A percentile compares a stretch with the other conserved stretches of the same genome.
Evolutionary conservation across 345 rosid genomes (phyloP).

Genomic region (Syzygium aqueum): DNA sequence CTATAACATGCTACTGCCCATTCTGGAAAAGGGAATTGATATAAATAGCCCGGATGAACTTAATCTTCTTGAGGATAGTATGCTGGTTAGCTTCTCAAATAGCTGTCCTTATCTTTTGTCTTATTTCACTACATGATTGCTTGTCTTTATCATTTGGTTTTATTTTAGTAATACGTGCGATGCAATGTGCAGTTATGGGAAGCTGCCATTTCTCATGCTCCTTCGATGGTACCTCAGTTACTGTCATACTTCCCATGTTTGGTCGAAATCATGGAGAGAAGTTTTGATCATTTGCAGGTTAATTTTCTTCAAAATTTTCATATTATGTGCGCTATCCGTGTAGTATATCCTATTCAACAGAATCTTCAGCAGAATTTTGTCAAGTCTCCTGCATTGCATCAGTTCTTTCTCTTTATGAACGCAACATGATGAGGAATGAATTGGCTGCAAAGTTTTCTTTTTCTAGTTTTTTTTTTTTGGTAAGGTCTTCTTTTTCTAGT

Average conservation of each 20-base stretch:
- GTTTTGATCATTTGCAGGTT: slow-evolving; percentile 94
- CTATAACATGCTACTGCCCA: slow-evolving; percentile 71
- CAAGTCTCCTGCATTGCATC: neutral
- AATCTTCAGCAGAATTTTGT: neutral
- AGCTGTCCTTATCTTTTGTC: neutral
- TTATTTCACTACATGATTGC: neutral
- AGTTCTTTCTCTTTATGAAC: neutral
- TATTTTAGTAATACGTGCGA: slow-evolving; percentile 2
- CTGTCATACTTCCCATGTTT: slow-evolving; percentile 68
- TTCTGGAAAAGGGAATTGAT: slow-evolving; percentile 81
- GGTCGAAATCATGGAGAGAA: slow-evolving; percentile 76
- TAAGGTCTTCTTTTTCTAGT: neutral
- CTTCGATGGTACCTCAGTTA: slow-evolving; percentile 82
- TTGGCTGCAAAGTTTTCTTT: neutral
- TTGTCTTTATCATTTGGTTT: neutral
- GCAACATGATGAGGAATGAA: neutral
- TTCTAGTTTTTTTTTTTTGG: no score
- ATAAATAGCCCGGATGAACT: slow-evolving; percentile 82
- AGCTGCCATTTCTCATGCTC: slow-evolving; percentile 81
- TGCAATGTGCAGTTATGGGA: slow-evolving; percentile 86
- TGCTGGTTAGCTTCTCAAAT: slow-evolving; percentile 48
- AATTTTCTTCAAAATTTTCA: neutral
- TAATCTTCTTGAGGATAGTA: slow-evolving; percentile 91
- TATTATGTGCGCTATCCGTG: neutral
- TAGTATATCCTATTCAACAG: neutral